Evolutionary conservation across 331 rosid species (phyloP).

Genomic region (Saraca asoca): DNA sequence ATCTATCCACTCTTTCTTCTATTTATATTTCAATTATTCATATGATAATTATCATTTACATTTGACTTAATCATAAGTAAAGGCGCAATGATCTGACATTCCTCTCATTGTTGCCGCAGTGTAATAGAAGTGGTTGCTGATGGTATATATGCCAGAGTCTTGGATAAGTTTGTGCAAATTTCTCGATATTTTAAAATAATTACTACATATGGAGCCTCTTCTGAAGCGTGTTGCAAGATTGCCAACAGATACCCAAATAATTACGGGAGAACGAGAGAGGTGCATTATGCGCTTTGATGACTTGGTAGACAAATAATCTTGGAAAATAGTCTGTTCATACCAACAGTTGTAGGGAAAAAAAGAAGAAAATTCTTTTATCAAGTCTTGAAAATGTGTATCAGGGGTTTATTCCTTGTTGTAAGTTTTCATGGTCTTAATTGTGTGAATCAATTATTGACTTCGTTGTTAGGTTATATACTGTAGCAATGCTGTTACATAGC

Average conservation of each 20-base stretch:
- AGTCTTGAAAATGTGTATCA: constrained; percentile 52
- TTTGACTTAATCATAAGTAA: background rate
- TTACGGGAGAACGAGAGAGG: constrained; percentile 37
- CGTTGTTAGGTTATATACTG: constrained; percentile 37
- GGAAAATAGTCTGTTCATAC: constrained; percentile 49
- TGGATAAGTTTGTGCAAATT: constrained; percentile 40
- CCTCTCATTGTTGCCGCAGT: constrained; percentile 45
- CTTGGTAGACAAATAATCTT: constrained; percentile 38
- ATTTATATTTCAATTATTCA: constrained; percentile 3
- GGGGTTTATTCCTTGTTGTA: constrained; percentile 30
- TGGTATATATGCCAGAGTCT: constrained; percentile 49
- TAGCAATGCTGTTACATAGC: constrained; percentile 36
- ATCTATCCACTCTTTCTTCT: constrained; percentile 5
- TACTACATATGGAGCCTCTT: constrained; percentile 60
- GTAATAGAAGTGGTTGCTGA: constrained; percentile 55
- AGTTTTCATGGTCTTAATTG: constrained; percentile 25
- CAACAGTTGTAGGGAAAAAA: constrained; percentile 44
- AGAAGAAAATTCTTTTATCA: constrained; percentile 33
- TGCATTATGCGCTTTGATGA: constrained; percentile 39
- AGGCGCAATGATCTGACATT: constrained; percentile 24
- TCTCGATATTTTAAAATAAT: constrained; percentile 43
- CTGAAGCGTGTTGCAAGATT: constrained; percentile 58
- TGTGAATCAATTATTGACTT: constrained; percentile 51
- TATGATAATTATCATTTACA: background rate
- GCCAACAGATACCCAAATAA: constrained; percentile 49